A percentile compares a stretch with the other conserved stretches of the same genome.
phyloP scores from a whole-genome alignment of 257 asterid species.

The Perilla frutescens region DNA sequence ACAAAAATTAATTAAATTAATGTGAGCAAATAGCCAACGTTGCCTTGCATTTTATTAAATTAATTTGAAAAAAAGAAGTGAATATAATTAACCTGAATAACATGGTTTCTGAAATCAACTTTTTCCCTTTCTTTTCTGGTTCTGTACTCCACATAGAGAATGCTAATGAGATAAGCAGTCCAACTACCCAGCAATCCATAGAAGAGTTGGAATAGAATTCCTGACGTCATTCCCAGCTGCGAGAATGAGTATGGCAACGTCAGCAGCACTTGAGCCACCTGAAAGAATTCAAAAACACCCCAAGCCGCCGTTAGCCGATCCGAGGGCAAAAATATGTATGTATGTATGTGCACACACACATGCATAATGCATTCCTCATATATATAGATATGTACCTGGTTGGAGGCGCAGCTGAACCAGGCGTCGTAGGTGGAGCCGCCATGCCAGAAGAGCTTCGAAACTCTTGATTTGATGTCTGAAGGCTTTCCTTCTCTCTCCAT shows the following conservation, averaged over 20 bases:
- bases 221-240: slow-evolving; percentile 89
- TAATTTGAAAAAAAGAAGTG: too few relatives aligned
- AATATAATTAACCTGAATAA: slow-evolving; percentile 76
- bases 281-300: background rate
- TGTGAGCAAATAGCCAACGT: slow-evolving; percentile 33
- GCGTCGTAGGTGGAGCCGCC: slow-evolving; percentile 97
- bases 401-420: slow-evolving; percentile 95
- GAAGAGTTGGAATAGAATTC: slow-evolving; percentile 74
- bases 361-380: too few relatives aligned
- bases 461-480: slow-evolving; percentile 51
- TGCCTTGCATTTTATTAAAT: background rate
- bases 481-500: slow-evolving; percentile 75
- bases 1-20: slow-evolving; percentile 21
- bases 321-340: background rate
- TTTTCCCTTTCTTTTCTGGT: slow-evolving; percentile 88
- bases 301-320: too few relatives aligned
- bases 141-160: slow-evolving; percentile 82
- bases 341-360: background rate
- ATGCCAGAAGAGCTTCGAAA: slow-evolving; percentile 80
- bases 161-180: slow-evolving; percentile 88
- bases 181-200: slow-evolving; percentile 87
- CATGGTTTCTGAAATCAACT: slow-evolving; percentile 86
- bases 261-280: slow-evolving; percentile 93
- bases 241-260: slow-evolving; percentile 93
- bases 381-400: slow-evolving; percentile 52